These are phyloP conservation scores for Oryza punctata DNA, from an alignment of 176 grass and related monocot species.

Conservation along the genomic window DNA sequence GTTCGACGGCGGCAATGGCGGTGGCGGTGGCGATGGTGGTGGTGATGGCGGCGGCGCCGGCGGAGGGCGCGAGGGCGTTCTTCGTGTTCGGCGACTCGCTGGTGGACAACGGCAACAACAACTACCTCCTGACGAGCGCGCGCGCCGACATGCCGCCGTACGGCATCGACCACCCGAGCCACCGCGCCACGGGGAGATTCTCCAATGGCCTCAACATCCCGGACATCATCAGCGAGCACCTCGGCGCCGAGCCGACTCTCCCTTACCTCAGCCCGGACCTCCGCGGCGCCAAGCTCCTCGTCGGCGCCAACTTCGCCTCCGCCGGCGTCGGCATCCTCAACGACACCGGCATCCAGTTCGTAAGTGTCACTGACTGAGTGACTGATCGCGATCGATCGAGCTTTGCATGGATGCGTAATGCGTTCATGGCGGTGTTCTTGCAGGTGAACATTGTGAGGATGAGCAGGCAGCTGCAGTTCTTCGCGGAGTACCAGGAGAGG, in stretches of 20 bases:
- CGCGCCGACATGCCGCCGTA: constrained; percentile 84
- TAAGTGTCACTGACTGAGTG: background rate
- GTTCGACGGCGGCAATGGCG: background rate
- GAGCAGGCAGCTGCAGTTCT: constrained; percentile 52
- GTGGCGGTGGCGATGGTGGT: background rate
- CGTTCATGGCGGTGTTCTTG: background rate
- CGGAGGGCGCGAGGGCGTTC: constrained; percentile 72
- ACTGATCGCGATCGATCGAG: background rate
- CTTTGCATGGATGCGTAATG: background rate
- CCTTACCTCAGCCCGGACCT: constrained; percentile 83
- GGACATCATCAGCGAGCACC: constrained; percentile 92
- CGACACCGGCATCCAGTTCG: constrained; percentile 93
- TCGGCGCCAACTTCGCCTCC: constrained; percentile 94
- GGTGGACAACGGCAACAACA: constrained; percentile 98
- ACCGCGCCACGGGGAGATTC: constrained; percentile 72
- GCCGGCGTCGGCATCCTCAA: constrained; percentile 95
- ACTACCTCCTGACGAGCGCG: constrained; percentile 74
- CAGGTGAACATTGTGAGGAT: constrained; percentile 66
- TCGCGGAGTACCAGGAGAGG: constrained; percentile 64
- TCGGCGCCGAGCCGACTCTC: constrained; percentile 66
- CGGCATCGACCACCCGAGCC: constrained; percentile 84
- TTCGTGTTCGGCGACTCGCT: constrained; percentile 95
- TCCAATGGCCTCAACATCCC: constrained; percentile 94
- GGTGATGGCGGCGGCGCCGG: background rate
- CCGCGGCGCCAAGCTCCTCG: constrained; percentile 68